Conservation (phyloP, 2,329 filamentous ascomycete genomes). For the Aspergillus quadricinctus region DNA sequence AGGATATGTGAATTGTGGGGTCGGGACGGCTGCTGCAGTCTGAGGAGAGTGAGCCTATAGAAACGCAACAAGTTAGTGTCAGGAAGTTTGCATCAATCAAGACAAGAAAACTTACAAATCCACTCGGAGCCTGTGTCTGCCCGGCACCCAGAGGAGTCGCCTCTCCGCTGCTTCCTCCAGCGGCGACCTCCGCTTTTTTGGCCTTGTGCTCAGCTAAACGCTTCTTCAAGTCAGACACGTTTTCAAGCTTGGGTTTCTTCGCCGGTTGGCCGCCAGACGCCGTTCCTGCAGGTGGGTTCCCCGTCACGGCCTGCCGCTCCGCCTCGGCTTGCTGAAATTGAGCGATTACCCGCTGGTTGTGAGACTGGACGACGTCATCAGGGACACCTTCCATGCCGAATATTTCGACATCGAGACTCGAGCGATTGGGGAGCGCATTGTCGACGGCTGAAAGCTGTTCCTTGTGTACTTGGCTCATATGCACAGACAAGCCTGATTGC, state of each 20-base stretch:
- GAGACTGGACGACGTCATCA: conserved; percentile 73
- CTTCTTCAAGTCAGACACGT: conserved; percentile 71
- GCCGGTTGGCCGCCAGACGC: conserved; percentile 43
- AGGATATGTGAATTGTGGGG: conserved; percentile 35
- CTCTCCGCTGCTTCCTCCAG: conserved; percentile 54
- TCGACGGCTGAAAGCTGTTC: conserved; percentile 82
- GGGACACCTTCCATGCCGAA: conserved; percentile 98
- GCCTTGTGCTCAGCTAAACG: conserved; percentile 73
- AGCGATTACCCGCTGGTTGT: conserved; percentile 80
- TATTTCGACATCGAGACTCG: conserved; percentile 86
- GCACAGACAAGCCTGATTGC: conserved; percentile 75
- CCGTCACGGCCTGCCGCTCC: conserved; percentile 74
- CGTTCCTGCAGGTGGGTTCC: conserved; percentile 69
- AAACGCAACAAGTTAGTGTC: conserved; percentile 1
- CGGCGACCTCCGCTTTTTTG: conserved; percentile 57
- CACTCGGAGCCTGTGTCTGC: conserved; percentile 46
- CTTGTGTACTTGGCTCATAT: conserved; percentile 99
- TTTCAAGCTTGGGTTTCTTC: conserved; percentile 70
- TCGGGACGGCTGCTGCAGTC: conserved; percentile 29
- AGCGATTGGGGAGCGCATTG: conserved; percentile 83
- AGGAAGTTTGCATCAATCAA: conserved; percentile 1
- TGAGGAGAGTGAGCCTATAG: conserved; percentile 40
- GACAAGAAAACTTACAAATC: conserved; percentile 54
- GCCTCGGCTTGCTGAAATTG: conserved; percentile 82
- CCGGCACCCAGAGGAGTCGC: conserved; percentile 51